phyloP scores from a whole-genome alignment of 805 yeast genomes.

The Starmera pachycereana region DNA sequence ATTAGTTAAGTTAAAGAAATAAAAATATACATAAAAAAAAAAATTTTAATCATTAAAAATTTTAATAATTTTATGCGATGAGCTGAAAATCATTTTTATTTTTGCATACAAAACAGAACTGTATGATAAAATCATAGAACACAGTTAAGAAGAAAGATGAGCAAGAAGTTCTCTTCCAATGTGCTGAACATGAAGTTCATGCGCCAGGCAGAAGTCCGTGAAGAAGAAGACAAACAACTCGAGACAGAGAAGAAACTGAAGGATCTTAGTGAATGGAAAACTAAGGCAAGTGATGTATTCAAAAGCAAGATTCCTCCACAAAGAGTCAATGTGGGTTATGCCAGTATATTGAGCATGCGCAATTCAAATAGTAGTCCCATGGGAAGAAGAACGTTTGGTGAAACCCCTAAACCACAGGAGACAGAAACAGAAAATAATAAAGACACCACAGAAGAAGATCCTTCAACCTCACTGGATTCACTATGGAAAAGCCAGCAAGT shows the following conservation, averaged over 20 bases:
- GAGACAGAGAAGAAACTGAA: constrained; percentile 27
- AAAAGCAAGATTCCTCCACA: constrained; percentile 19
- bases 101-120: no score
- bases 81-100: no score
- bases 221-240: constrained; percentile 23
- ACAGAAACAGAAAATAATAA: constrained; percentile 10
- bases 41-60: no score
- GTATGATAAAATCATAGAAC: no score
- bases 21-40: no score
- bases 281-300: constrained; percentile 15
- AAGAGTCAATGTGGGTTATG: constrained; percentile 30
- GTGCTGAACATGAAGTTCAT: constrained; percentile 77
- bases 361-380: constrained; percentile 4
- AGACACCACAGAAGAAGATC: constrained; percentile 5
- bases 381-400: constrained; percentile 22
- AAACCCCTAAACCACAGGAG: constrained; percentile 12
- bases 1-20: constrained; percentile 3
- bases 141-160: not conserved
- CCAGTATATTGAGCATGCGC: constrained; percentile 24
- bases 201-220: constrained; percentile 32
- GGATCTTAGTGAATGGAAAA: constrained; percentile 29
- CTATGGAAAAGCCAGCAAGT: constrained; percentile 19
- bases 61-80: no score
- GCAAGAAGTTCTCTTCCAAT: constrained; percentile 20
- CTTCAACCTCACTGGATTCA: constrained; percentile 5